Evolutionary conservation across 1,139 yeast genomes (phyloP).

Genomic region (Saccharomyces hybrid): DNA sequence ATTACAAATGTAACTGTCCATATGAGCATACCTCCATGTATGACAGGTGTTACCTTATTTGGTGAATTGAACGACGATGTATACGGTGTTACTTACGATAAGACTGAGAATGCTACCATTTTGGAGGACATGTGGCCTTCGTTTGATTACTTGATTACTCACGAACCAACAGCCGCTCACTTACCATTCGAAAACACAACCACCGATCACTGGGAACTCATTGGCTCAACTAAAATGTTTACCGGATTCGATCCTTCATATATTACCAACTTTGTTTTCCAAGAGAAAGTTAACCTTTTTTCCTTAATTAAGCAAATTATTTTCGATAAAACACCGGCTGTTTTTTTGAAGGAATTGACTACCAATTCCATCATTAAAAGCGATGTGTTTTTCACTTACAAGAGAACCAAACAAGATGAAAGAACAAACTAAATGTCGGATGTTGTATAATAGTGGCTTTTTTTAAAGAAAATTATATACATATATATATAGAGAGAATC

Average conservation of each 20-base stretch:
- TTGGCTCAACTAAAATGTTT: conserved; percentile 35
- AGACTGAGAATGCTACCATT: conserved; percentile 48
- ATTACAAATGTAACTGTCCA: conserved; percentile 43
- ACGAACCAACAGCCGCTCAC: conserved; percentile 31
- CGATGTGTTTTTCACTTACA: conserved; percentile 31
- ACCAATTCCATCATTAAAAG: conserved; percentile 20
- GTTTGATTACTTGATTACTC: conserved; percentile 54
- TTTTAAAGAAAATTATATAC: background rate
- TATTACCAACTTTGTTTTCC: conserved; percentile 11
- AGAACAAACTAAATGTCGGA: background rate
- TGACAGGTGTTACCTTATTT: conserved; percentile 80
- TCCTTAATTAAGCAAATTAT: conserved; percentile 11
- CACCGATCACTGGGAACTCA: conserved; percentile 35
- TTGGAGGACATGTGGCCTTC: conserved; percentile 43
- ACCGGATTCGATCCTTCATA: conserved; percentile 31
- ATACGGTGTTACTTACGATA: conserved; percentile 54
- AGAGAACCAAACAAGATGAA: conserved; percentile 19
- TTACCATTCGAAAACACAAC: conserved; percentile 18
- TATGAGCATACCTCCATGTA: conserved; percentile 72
- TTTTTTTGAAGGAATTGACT: conserved; percentile 9
- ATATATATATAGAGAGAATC: background rate
- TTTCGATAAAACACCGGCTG: conserved; percentile 2
- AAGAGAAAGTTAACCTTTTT: conserved; percentile 15
- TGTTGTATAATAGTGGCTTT: background rate
- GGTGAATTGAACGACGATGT: conserved; percentile 41